These are phyloP conservation scores for Trichoderma sp. DNA, from an alignment of 2,329 filamentous ascomycete species.

Conservation along the genomic window DNA sequence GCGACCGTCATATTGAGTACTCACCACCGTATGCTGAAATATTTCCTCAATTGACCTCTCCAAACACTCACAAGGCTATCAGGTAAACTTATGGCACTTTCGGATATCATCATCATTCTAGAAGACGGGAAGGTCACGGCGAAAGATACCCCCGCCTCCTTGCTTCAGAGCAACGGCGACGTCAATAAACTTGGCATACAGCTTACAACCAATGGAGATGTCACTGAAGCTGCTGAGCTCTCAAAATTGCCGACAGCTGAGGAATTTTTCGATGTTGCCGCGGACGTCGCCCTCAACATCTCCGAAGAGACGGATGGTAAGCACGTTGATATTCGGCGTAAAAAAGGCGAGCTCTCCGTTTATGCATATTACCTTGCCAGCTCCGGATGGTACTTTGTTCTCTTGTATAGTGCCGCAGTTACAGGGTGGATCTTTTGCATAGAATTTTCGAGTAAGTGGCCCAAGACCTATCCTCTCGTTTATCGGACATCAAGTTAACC, in stretches of 20 bases:
- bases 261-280: conserved; percentile 5
- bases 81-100: conserved; percentile 14
- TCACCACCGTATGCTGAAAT: background rate
- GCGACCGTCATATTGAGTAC: conserved; percentile 44
- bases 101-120: conserved; percentile 5
- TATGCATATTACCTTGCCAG: conserved; percentile 14
- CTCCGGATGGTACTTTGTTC: conserved; percentile 5
- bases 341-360: conserved; percentile 13
- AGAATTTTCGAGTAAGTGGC: conserved; percentile 13
- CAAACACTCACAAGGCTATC: background rate
- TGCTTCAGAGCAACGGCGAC: conserved; percentile 7
- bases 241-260: background rate
- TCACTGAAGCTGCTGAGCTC: background rate
- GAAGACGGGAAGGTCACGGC: background rate
- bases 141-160: background rate
- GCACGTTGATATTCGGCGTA: conserved; percentile 14
- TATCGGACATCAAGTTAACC: too few species aligned
- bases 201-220: background rate
- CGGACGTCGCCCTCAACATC: background rate
- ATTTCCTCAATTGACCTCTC: too few species aligned
- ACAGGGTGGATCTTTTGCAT: conserved; percentile 13
- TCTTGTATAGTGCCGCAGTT: background rate
- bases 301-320: conserved; percentile 5
- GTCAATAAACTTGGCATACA: conserved; percentile 11
- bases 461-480: background rate